phyloP scores from a whole-genome alignment of 2,329 filamentous ascomycete species.

The Alternaria tenuissima region DNA sequence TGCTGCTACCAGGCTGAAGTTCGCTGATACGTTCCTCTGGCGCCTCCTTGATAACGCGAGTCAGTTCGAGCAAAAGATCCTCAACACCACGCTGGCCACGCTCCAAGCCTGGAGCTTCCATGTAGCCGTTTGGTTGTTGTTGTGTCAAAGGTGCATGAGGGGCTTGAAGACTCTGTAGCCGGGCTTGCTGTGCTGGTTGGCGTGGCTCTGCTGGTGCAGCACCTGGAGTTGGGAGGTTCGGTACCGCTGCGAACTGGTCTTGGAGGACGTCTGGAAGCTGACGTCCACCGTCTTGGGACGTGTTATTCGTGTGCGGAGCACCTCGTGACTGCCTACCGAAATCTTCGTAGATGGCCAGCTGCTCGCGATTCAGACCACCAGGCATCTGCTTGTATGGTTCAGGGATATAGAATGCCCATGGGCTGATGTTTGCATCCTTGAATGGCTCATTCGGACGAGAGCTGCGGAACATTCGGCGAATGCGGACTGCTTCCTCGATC shows the following conservation, averaged over 20 bases:
- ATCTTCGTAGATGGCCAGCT: conserved; percentile 95
- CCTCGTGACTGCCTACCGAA: conserved; percentile 86
- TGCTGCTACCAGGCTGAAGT: conserved; percentile 59
- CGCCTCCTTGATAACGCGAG: conserved; percentile 64
- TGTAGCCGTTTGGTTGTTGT: conserved; percentile 68
- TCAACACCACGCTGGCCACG: conserved; percentile 60
- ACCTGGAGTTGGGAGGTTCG: conserved; percentile 68
- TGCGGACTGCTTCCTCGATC: conserved; percentile 81
- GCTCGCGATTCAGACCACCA: conserved; percentile 84
- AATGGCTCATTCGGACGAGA: conserved; percentile 84
- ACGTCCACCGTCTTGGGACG: conserved; percentile 66
- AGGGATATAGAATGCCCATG: conserved; percentile 93
- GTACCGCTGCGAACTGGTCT: conserved; percentile 66
- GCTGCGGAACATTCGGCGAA: conserved; percentile 76
- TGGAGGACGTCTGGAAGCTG: conserved; percentile 70
- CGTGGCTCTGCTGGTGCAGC: conserved; percentile 69
- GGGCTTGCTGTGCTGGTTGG: conserved; percentile 60
- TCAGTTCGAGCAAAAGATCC: conserved; percentile 64
- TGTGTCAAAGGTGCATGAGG: conserved; percentile 50
- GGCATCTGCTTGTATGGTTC: conserved; percentile 90
- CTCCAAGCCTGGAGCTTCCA: conserved; percentile 53
- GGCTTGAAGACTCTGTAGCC: conserved; percentile 49
- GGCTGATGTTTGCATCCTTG: conserved; percentile 80
- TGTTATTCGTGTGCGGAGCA: conserved; percentile 63
- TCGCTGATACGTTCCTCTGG: conserved; percentile 67